Base-by-base conservation (phyloP, 176 grass and related monocot species). In the Cymbopogon citratus region DNA sequence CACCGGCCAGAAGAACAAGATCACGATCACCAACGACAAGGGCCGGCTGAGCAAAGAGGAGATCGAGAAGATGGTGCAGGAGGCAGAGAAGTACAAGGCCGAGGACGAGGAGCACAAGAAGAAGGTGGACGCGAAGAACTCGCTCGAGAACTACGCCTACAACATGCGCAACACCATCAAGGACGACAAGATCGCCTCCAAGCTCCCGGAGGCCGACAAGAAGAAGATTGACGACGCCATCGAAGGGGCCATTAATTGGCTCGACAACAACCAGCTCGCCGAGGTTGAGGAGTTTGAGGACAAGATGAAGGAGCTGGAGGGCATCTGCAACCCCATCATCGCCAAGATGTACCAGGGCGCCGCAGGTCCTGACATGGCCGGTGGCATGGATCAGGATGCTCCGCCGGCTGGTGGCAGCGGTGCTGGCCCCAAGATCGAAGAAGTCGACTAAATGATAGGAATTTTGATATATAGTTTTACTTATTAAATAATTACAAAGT, bases 271-370 rank as follows among this genome's bases (percentile, higher is more conserved):
- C n/a, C 54, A 59, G 54, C 54, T 59, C 54, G 54, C 54, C 54
- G 54, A 59, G n/a, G 54, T 59, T 7, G 54, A 59, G 5, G 54
- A 59, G 54, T 24, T 59, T 59, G 54, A 59, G 54, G 54, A 59
- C 54, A 97, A 97, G 91, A 94, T 91, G 94, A 97, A 97, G 82
- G 94, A 97, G 65, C 61, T 97, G 38, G 94, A 97, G 82, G 79
- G 87, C 48, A 61, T 97, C 66, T 94, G 91, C 89, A 97, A 97
- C 79, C 94, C 94, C 18, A 94, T 97, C 75, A 91, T 97, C 61
- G 91, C 94, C 16, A 97, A 97, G 91, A 97, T 97, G 94, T 94
- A 97, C 82, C 91, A 97, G 79, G 91, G 91, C 23, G 93, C 88
- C 1, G 90, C 83, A 0, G 88, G 86, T 21, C 83, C 76, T 84